A percentile compares a stretch with the other conserved stretches of the same genome.
These are phyloP conservation scores for Rhodamnia argentea DNA, from an alignment of 345 rosid genomes.

Conservation along the genomic window DNA sequence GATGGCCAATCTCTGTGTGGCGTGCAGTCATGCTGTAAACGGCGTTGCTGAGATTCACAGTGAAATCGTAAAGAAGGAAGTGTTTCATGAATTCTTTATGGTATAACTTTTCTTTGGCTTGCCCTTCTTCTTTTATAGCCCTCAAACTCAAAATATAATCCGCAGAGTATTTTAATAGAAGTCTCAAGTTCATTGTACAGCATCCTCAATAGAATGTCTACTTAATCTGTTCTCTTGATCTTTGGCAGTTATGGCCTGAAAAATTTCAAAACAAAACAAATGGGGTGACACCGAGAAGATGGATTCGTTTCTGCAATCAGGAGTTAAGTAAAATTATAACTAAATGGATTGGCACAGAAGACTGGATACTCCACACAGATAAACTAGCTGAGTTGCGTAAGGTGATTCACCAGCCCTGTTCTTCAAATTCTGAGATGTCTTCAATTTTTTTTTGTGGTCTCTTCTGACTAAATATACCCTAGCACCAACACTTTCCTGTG, in stretches of 20 bases:
- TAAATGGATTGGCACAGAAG: constrained; percentile 39
- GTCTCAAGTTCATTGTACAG: not conserved
- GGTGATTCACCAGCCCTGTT: not conserved
- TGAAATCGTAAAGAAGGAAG: constrained; percentile 42
- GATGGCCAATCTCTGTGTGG: constrained; percentile 45
- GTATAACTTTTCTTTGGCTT: not conserved
- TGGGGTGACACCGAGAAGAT: constrained; percentile 53
- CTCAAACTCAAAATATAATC: not conserved
- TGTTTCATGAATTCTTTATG: constrained; percentile 35
- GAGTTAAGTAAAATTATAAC: constrained; percentile 28
- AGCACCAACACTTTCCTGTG: not conserved
- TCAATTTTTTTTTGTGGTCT: not conserved
- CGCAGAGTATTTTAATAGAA: not conserved
- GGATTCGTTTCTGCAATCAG: constrained; percentile 45
- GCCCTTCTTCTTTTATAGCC: not conserved
- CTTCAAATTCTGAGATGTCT: not conserved
- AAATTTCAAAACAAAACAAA: constrained; percentile 52
- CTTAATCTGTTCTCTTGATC: not conserved
- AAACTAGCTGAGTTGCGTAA: constrained; percentile 5
- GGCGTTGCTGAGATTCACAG: constrained; percentile 51
- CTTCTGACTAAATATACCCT: not conserved
- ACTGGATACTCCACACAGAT: constrained; percentile 28
- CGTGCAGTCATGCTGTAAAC: constrained; percentile 31
- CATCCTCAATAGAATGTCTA: not conserved
- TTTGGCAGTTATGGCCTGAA: constrained; percentile 40